Conservation (phyloP, 2,329 filamentous ascomycete genomes). For the Escovopsis sp. region DNA sequence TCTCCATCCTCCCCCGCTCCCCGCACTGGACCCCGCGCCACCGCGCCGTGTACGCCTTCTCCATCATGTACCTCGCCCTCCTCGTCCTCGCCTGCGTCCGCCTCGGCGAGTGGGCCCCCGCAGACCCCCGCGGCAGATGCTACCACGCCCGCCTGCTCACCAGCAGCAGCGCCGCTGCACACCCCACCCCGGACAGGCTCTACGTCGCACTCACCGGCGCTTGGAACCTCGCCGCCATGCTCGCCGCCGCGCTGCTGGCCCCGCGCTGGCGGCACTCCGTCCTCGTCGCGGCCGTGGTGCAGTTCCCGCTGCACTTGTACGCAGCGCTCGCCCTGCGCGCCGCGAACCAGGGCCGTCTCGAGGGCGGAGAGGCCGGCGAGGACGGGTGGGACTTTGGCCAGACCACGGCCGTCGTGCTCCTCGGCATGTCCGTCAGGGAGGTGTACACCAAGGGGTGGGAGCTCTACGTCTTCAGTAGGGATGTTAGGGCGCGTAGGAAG, state of each 20-base stretch:
- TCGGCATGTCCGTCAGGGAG: conserved; percentile 11
- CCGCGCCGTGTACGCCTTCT: conserved; percentile 14
- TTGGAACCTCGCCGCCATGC: conserved; percentile 10
- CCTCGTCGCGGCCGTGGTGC: conserved; percentile 13
- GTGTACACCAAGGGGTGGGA: conserved; percentile 10
- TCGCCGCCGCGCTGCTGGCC: conserved; percentile 8
- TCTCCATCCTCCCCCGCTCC: neutral
- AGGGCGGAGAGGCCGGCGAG: conserved; percentile 8
- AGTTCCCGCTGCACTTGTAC: conserved; percentile 19
- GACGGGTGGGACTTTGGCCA: conserved; percentile 19
- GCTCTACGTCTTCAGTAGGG: conserved; percentile 7
- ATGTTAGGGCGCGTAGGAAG: neutral
- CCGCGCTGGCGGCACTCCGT: conserved; percentile 9
- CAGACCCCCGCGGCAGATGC: conserved; percentile 12
- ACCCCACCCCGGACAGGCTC: conserved; percentile 13
- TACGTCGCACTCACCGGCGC: conserved; percentile 11
- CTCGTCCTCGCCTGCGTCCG: conserved; percentile 15
- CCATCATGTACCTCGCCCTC: conserved; percentile 13
- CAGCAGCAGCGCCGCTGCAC: conserved; percentile 2
- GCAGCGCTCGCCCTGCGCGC: conserved; percentile 16
- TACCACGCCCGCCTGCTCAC: conserved; percentile 12
- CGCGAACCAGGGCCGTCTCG: conserved; percentile 13
- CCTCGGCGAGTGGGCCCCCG: conserved; percentile 13
- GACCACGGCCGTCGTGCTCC: conserved; percentile 15
- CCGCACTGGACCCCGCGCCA: conserved; percentile 10